Percentiles rank a stretch among this genome's conserved stretches.
These are phyloP conservation scores for Musa schizocarpa DNA, from an alignment of 176 grass and related monocot genomes.

Conservation along the genomic window DNA sequence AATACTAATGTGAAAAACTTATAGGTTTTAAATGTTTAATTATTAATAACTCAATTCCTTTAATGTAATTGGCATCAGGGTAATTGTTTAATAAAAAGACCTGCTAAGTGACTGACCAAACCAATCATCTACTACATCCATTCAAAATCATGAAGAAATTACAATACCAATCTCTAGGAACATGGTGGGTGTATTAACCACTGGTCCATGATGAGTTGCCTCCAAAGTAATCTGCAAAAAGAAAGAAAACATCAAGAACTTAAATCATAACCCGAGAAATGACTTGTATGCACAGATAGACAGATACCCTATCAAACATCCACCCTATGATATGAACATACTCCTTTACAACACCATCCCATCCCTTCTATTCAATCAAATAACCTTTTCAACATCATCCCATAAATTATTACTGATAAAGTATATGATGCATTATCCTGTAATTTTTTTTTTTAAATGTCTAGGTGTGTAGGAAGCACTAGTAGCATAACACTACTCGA, in stretches of 20 bases:
- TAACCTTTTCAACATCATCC: not conserved
- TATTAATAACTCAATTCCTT: not conserved
- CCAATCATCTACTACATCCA: not conserved
- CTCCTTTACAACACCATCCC: not conserved
- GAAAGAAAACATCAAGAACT: not conserved
- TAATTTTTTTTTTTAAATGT: not conserved
- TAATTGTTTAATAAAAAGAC: not conserved
- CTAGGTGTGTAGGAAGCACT: not conserved
- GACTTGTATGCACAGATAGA: not conserved
- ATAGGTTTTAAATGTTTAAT: not conserved
- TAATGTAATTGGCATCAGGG: not conserved
- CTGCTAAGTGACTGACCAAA: not conserved
- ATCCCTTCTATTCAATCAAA: not conserved
- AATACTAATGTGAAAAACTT: not conserved
- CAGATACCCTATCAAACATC: not conserved
- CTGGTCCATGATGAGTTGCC: constrained; percentile 90
- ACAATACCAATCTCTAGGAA: constrained; percentile 82
- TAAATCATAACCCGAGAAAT: not conserved
- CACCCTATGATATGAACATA: not conserved
- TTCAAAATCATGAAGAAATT: not conserved
- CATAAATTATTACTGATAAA: no score
- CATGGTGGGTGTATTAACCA: constrained; percentile 71
- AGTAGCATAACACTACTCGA: not conserved
- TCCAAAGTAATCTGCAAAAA: constrained; percentile 64
- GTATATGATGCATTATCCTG: no score